Base-by-base conservation (phyloP, 2,329 filamentous ascomycete genomes). In the Aureobasidium sp. region DNA sequence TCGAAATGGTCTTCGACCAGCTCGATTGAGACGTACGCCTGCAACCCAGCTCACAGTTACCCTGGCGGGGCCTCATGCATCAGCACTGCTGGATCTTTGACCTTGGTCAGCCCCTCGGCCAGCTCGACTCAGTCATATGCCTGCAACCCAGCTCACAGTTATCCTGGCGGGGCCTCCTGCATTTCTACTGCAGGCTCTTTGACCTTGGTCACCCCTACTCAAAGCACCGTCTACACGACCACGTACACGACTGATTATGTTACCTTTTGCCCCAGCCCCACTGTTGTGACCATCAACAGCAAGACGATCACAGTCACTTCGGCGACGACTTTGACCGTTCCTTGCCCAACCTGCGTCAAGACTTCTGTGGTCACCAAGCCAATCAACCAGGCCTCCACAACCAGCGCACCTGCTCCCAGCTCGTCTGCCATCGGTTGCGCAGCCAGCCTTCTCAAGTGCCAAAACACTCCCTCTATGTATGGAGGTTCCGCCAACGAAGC, bases 251-350 rank as follows among this genome's bases (percentile, higher is more conserved):
- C 64, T 1, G 34, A 22, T 44, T 69, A 67, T 52, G 65, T 57
- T 22, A 69, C 68, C 48, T 68, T 68, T 55, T 42, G 68, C 66
- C 22, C 67, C 3, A 67, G 60, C 17, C 51, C 39, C 66, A 70
- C 56, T 2, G 29, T 25, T 5, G 58, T 64, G 34, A 62, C 53
- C 20, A 48, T 61, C n/a, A 39, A 62, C 44, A 45, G 29, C 25
- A 22, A 56, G 25, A 62, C 58, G 4, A 61, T 61, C 62, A 64
- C 62, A 17, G 58, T 62, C 29, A 45, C 62, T 11, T 47, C 52
- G 4, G 62, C 62, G 9, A 64, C 62, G 11, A 64, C 62, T 12
- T 44, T 64, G 41, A 62, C 58, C n/a, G 59, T 64, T 25, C n/a
- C 58, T 27, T 51, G 42, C 37, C 52, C 52, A 4, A 47, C 62